phyloP scores from a whole-genome alignment of 805 yeast genomes.

The Zygotorulaspora danielsina region DNA sequence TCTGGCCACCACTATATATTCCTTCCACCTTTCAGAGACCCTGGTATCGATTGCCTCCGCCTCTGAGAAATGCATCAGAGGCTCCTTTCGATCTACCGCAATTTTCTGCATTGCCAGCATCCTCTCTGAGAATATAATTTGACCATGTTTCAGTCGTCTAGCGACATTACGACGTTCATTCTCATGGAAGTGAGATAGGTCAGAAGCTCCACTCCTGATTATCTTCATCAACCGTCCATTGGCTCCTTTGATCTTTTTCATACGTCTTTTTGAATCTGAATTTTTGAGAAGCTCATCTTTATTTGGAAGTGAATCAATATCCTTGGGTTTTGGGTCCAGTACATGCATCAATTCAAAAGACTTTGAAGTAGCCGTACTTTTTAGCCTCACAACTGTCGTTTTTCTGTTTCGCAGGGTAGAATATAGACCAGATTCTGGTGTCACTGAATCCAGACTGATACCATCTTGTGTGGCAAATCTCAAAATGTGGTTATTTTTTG shows the following conservation, averaged over 20 bases:
- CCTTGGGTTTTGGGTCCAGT: slow-evolving; percentile 18
- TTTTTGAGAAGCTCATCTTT: slow-evolving; percentile 24
- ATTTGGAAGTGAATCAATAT: slow-evolving; percentile 22
- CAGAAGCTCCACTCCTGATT: slow-evolving; percentile 1
- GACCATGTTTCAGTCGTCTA: slow-evolving; percentile 41
- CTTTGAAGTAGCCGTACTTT: slow-evolving; percentile 4
- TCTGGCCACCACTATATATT: slow-evolving; percentile 67
- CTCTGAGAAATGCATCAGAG: slow-evolving; percentile 43
- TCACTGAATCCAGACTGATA: background rate
- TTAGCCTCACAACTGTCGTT: slow-evolving; percentile 5
- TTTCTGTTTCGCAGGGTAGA: background rate
- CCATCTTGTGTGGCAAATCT: background rate
- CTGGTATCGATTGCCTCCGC: slow-evolving; percentile 49
- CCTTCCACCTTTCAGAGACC: slow-evolving; percentile 72
- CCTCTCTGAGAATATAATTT: slow-evolving; percentile 59
- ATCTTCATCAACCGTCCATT: background rate
- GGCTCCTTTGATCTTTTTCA: background rate
- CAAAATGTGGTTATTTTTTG: background rate
- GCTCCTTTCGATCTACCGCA: slow-evolving; percentile 26
- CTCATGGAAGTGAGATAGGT: slow-evolving; percentile 1
- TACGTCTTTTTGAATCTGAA: background rate
- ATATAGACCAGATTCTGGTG: background rate
- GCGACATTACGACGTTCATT: slow-evolving; percentile 2
- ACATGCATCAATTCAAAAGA: slow-evolving; percentile 9
- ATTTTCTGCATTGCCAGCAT: slow-evolving; percentile 62